Percentiles rank a stretch among this genome's conserved stretches.
Conservation (phyloP, 352 stramenopile genomes). For the Globisporangium recalcitrans region DNA sequence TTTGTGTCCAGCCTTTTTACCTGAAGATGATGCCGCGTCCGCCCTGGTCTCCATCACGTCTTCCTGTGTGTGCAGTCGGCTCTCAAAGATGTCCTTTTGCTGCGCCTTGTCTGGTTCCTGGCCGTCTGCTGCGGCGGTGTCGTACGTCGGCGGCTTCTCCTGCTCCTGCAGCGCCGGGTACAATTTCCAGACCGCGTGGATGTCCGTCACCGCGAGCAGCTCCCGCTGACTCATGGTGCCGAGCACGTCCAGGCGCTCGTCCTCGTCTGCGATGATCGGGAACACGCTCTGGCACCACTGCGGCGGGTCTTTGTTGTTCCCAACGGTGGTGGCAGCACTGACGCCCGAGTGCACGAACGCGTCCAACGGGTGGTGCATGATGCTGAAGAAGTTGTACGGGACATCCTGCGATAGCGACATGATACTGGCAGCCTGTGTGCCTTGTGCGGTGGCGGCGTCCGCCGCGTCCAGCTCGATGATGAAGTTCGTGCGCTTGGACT, state of each 20-base stretch:
- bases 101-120: background rate
- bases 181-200: conserved; percentile 68
- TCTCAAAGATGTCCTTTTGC: conserved; percentile 38
- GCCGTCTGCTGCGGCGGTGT: conserved; percentile 19
- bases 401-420: conserved; percentile 15
- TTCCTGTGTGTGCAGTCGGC: conserved; percentile 50
- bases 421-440: background rate
- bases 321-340: conserved; percentile 5
- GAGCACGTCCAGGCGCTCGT: conserved; percentile 51
- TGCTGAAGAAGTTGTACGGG: conserved; percentile 81
- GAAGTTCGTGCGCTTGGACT: conserved; percentile 60
- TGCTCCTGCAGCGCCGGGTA: conserved; percentile 59
- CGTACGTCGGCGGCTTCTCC: conserved; percentile 27
- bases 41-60: conserved; percentile 23
- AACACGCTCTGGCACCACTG: conserved; percentile 67
- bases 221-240: conserved; percentile 71
- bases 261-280: conserved; percentile 44
- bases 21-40: background rate
- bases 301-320: conserved; percentile 6
- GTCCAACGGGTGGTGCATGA: conserved; percentile 75
- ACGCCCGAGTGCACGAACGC: conserved; percentile 55
- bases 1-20: conserved; percentile 8
- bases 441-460: conserved; percentile 22
- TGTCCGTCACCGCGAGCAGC: conserved; percentile 58
- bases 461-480: conserved; percentile 33